These are phyloP conservation scores for Arachnopeziza araneosa DNA, from an alignment of 2,329 filamentous ascomycete species.

Conservation along the genomic window DNA sequence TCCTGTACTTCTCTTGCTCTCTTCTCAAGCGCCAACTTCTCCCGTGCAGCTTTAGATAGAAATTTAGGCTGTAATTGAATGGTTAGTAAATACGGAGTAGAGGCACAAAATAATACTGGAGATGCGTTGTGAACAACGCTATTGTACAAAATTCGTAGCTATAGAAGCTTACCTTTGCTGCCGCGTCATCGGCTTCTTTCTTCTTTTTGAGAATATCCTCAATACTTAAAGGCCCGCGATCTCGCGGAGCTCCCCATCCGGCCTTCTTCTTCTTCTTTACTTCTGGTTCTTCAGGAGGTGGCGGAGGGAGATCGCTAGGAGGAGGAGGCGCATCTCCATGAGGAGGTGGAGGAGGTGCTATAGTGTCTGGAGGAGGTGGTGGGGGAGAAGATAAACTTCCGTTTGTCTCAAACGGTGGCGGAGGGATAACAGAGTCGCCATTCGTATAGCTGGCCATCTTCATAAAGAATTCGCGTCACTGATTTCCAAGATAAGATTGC, in stretches of 20 bases:
- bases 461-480: not conserved
- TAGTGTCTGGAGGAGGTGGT: constrained; percentile 27
- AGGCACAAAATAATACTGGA: too few relatives aligned
- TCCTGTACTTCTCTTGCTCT: constrained; percentile 66
- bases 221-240: constrained; percentile 61
- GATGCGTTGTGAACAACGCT: constrained; percentile 27
- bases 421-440: constrained; percentile 19
- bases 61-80: constrained; percentile 61
- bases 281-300: constrained; percentile 40
- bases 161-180: constrained; percentile 56
- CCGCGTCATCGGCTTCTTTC: constrained; percentile 76
- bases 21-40: constrained; percentile 74
- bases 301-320: constrained; percentile 27
- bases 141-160: constrained; percentile 2
- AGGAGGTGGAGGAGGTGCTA: constrained; percentile 36
- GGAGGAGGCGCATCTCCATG: constrained; percentile 28
- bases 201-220: constrained; percentile 83
- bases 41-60: constrained; percentile 75
- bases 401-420: constrained; percentile 20
- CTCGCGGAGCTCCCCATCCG: constrained; percentile 41
- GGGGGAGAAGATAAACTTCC: constrained; percentile 21
- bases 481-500: not conserved
- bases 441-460: constrained; percentile 21
- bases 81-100: constrained; percentile 20
- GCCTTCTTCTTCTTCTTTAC: constrained; percentile 46